A percentile compares a stretch with the other conserved stretches of the same genome.
Conservation (phyloP, 2,329 filamentous ascomycete species). For the Emmonsiellopsis sp. region DNA sequence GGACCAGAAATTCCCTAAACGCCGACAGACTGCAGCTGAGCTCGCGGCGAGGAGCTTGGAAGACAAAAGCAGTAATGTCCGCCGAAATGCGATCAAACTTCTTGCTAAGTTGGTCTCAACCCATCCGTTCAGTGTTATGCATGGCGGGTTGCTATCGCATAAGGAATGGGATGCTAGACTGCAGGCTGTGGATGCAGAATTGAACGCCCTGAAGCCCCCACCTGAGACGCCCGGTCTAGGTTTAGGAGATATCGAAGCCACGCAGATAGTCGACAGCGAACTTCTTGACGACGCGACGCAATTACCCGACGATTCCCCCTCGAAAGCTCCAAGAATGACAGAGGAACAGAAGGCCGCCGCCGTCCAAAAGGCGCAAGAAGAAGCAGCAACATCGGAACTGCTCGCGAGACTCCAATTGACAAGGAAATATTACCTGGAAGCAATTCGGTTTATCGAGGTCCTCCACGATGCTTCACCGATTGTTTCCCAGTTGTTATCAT, state of each 20-base stretch:
- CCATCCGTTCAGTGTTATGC: constrained; percentile 86
- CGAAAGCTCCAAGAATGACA: constrained; percentile 59
- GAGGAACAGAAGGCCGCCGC: constrained; percentile 68
- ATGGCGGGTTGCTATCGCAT: constrained; percentile 73
- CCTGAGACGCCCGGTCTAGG: constrained; percentile 62
- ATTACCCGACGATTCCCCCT: constrained; percentile 54
- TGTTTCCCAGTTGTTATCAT: constrained; percentile 80
- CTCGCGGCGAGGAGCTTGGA: constrained; percentile 81
- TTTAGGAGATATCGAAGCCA: constrained; percentile 46
- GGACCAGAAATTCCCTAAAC: constrained; percentile 92
- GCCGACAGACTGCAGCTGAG: constrained; percentile 77
- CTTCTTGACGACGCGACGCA: constrained; percentile 85
- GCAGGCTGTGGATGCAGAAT: constrained; percentile 71
- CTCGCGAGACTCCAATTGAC: constrained; percentile 82
- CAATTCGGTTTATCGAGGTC: constrained; percentile 85
- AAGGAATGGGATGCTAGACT: constrained; percentile 79
- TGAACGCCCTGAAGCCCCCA: constrained; percentile 73
- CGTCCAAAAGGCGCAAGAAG: constrained; percentile 70
- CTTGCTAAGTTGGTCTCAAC: constrained; percentile 81
- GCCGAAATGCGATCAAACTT: constrained; percentile 89
- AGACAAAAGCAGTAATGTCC: constrained; percentile 96
- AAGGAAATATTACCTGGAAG: constrained; percentile 85
- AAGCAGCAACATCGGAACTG: constrained; percentile 79
- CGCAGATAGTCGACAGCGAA: constrained; percentile 64
- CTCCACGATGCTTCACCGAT: constrained; percentile 71